Base-by-base conservation (phyloP, 2,329 filamentous ascomycete species). In the Chrysoporthe austroafricana region DNA sequence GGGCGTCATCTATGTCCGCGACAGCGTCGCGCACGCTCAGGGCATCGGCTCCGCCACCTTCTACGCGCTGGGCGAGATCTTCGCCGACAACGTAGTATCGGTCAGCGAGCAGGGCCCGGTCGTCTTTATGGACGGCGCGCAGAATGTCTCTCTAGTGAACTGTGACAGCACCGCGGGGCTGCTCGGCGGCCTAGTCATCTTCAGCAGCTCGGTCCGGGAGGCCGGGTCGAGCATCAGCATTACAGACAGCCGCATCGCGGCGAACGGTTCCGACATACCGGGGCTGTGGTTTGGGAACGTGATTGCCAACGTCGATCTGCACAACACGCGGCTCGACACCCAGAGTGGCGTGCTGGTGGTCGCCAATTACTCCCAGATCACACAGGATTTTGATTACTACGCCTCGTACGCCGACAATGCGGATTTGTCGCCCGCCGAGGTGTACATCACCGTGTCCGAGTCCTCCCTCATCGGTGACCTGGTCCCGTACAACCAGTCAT, bases 381-480 rank as follows among this genome's bases (percentile, higher is more conserved):
- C 76, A 1, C 76, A 77, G 63, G 76, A 76, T 52, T 78, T 78
- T 59, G 72, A 75, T 59, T 73, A 76, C 58, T 78, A 76, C 43
- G 76, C 74, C 5, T 71, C 70, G 4, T 77, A 74, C 39, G 63
- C 68, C 1, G 72, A 78, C 34, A 76, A 77, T 44, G 50, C 66
- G 11, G 70, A 59, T 26, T 71, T 77, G 7, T 52, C 58, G 3
- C 76, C 76, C 0, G 76, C 77, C 0, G 65, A 73, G 54, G 73
- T 75, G 0, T 71, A 67, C 11, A 44, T 77, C 16, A 69, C 66
- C 1, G 71, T 79, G 4, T 66, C 66, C 0, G 75, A 76, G 57
- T 76, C 73, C 1, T 59, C 56, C 7, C 62, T 78, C 3, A 61
- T 42, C 5, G 77, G 76, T 11, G 76, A 78, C 52, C 66, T 79